Conservation (phyloP, 2,329 filamentous ascomycete species). For the Ambrosiella cleistominuta region DNA sequence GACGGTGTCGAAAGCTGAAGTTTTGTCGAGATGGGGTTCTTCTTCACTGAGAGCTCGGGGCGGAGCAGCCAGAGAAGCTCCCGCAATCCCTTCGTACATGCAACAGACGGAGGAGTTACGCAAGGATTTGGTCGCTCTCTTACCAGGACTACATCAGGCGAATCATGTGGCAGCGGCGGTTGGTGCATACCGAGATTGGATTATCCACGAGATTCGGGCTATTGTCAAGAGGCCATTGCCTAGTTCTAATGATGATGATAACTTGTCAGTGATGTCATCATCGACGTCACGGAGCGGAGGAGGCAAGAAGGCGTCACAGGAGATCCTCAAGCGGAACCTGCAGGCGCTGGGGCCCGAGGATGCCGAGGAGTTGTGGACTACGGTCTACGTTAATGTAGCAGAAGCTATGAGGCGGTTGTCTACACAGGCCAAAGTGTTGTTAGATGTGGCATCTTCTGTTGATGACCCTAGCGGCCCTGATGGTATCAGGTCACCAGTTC, state of each 20-base stretch:
- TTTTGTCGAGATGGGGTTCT: slow-evolving; percentile 69
- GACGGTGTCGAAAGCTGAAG: slow-evolving; percentile 50
- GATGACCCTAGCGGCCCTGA: slow-evolving; percentile 17
- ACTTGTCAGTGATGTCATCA: slow-evolving; percentile 69
- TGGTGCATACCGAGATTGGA: slow-evolving; percentile 65
- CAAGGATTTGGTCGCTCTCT: slow-evolving; percentile 47
- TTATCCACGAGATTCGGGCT: slow-evolving; percentile 70
- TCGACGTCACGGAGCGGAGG: slow-evolving; percentile 42
- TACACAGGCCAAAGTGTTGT: slow-evolving; percentile 82
- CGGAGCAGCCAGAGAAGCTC: slow-evolving; percentile 46
- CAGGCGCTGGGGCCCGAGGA: slow-evolving; percentile 68
- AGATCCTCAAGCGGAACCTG: slow-evolving; percentile 76
- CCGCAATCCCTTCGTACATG: slow-evolving; percentile 63
- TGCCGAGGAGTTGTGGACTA: slow-evolving; percentile 65
- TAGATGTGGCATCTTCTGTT: slow-evolving; percentile 76
- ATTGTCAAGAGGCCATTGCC: slow-evolving; percentile 73
- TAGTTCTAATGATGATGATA: slow-evolving; percentile 86
- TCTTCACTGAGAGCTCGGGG: slow-evolving; percentile 57
- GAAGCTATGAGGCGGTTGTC: slow-evolving; percentile 73
- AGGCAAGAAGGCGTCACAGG: slow-evolving; percentile 38
- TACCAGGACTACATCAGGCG: slow-evolving; percentile 66
- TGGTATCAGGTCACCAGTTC: slow-evolving; percentile 29
- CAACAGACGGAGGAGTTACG: slow-evolving; percentile 54
- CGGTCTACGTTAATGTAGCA: slow-evolving; percentile 72
- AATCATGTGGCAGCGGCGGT: slow-evolving; percentile 66